These are phyloP conservation scores for Leccinum imitatum DNA, from an alignment of 768 basidiomycete species.

Conservation along the genomic window DNA sequence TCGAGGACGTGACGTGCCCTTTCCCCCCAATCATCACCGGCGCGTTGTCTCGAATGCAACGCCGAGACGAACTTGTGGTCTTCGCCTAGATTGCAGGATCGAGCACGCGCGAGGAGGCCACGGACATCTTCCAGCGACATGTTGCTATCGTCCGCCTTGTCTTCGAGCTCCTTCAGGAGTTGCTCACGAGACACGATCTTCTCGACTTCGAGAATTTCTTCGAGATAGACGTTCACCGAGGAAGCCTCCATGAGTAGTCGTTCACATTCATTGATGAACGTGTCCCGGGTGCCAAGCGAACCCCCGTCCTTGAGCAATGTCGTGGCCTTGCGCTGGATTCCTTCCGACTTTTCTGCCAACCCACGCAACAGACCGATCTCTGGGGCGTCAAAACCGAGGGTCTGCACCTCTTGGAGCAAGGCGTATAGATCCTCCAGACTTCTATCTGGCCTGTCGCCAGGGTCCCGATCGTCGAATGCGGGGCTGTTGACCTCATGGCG, in stretches of 20 bases:
- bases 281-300: conserved; percentile 47
- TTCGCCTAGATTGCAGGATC: conserved; percentile 58
- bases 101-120: conserved; percentile 67
- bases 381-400: conserved; percentile 79
- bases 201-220: conserved; percentile 75
- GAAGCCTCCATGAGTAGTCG: conserved; percentile 66
- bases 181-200: conserved; percentile 79
- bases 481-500: conserved; percentile 41
- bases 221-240: conserved; percentile 79
- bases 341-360: conserved; percentile 64
- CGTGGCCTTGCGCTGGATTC: conserved; percentile 55
- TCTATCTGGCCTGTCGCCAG: conserved; percentile 68
- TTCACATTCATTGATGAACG: conserved; percentile 68
- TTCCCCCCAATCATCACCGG: conserved; percentile 78
- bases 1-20: conserved; percentile 63
- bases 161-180: conserved; percentile 72
- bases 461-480: conserved; percentile 43
- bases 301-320: conserved; percentile 47
- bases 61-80: conserved; percentile 66
- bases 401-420: conserved; percentile 69
- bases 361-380: conserved; percentile 62
- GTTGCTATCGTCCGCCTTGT: conserved; percentile 63
- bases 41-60: conserved; percentile 60
- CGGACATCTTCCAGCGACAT: conserved; percentile 79
- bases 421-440: conserved; percentile 68